These are phyloP conservation scores for Theileria parva DNA, from an alignment of 169 alveolate species.

Conservation along the genomic window DNA sequence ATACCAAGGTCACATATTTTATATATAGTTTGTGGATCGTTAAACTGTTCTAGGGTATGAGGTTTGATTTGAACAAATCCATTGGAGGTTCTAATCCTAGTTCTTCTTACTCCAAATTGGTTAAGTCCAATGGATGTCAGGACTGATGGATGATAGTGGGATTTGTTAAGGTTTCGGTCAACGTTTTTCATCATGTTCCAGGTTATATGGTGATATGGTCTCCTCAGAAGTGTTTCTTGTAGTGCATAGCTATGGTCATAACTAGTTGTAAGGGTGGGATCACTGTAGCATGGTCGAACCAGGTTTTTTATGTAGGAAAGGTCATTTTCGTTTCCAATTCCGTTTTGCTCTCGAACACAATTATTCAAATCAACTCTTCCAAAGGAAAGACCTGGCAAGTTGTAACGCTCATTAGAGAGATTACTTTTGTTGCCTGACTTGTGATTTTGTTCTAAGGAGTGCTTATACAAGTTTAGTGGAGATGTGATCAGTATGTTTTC, in stretches of 20 bases:
- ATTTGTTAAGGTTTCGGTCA: background rate
- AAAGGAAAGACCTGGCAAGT: background rate
- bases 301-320: constrained; percentile 66
- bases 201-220: constrained; percentile 70
- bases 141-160: constrained; percentile 52
- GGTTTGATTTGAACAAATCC: constrained; percentile 72
- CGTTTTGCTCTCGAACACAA: background rate
- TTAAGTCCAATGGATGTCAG: constrained; percentile 12
- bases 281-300: constrained; percentile 69
- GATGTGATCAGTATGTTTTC: constrained; percentile 91
- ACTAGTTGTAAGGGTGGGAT: constrained; percentile 71
- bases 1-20: constrained; percentile 91
- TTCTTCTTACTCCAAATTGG: background rate
- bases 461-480: constrained; percentile 23
- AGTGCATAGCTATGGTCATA: constrained; percentile 69
- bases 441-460: background rate
- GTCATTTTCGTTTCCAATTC: constrained; percentile 13
- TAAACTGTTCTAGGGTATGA: constrained; percentile 67
- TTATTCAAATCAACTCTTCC: background rate
- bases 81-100: constrained; percentile 63
- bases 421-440: background rate
- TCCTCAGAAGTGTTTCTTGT: constrained; percentile 68
- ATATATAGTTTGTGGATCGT: constrained; percentile 76
- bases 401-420: background rate
- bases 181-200: constrained; percentile 28